phyloP scores from a whole-genome alignment of 257 asterid species.

The Solanum sitiens region DNA sequence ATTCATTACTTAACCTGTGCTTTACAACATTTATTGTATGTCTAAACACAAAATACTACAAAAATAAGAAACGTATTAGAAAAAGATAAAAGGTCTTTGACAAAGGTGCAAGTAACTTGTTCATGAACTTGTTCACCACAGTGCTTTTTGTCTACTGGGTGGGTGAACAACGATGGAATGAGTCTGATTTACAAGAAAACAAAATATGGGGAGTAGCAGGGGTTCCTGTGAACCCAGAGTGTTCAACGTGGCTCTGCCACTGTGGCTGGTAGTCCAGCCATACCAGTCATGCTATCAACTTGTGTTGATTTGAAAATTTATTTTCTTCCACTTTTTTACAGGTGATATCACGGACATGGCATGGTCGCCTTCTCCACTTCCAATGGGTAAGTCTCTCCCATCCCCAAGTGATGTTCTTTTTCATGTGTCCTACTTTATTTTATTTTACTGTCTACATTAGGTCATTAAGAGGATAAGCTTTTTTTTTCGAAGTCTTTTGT shows the following conservation, averaged over 20 bases:
- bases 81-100: not conserved
- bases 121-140: not conserved
- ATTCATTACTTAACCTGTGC: not conserved
- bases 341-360: constrained; percentile 76
- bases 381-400: constrained; percentile 35
- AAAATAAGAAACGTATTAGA: not conserved
- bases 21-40: not conserved
- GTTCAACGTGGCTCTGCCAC: not conserved
- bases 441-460: not conserved
- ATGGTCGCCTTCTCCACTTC: constrained; percentile 75
- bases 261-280: not conserved
- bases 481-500: not conserved
- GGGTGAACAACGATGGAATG: not conserved
- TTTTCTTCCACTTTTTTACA: constrained; percentile 18
- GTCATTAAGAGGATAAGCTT: not conserved
- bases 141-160: not conserved
- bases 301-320: not conserved
- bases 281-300: not conserved
- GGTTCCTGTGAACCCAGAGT: not conserved
- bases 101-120: not conserved
- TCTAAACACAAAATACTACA: not conserved
- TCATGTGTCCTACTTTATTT: not conserved
- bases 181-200: not conserved
- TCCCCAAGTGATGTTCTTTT: not conserved
- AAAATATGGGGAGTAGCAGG: not conserved